Conservation (phyloP, 2,329 filamentous ascomycete genomes). For the Pseudogymnoascus sp. region DNA sequence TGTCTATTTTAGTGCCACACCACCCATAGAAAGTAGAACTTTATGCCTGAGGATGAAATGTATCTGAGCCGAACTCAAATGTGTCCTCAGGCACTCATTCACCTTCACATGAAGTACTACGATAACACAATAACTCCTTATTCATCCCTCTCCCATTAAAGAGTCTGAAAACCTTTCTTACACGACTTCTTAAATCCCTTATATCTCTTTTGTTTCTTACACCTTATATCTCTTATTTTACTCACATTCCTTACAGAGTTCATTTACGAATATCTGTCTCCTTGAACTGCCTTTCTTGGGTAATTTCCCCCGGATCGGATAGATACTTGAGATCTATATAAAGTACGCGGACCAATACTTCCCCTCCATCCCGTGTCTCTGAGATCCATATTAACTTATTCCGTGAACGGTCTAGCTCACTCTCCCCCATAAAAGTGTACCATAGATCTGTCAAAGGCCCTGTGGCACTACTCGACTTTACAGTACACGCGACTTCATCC, state of each 20-base stretch:
- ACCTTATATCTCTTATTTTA: neutral
- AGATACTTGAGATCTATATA: neutral
- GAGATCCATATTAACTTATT: neutral
- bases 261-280: neutral
- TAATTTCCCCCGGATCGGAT: neutral
- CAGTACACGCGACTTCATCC: conserved; percentile 3
- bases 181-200: neutral
- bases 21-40: neutral
- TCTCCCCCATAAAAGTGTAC: neutral
- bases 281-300: neutral
- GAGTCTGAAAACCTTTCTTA: neutral
- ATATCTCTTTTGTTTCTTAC: neutral
- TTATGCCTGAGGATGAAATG: neutral
- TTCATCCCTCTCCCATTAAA: neutral
- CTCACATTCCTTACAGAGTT: neutral
- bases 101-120: neutral
- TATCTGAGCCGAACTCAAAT: neutral
- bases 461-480: neutral
- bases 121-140: too few relatives aligned
- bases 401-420: neutral
- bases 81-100: neutral
- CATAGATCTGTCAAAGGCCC: neutral
- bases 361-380: neutral
- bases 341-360: neutral
- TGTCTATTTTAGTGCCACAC: neutral